Evolutionary conservation across 805 yeast genomes (phyloP), one percentile per base, ranked within the genome.

Genomic region (Komagataella pastoris): DNA sequence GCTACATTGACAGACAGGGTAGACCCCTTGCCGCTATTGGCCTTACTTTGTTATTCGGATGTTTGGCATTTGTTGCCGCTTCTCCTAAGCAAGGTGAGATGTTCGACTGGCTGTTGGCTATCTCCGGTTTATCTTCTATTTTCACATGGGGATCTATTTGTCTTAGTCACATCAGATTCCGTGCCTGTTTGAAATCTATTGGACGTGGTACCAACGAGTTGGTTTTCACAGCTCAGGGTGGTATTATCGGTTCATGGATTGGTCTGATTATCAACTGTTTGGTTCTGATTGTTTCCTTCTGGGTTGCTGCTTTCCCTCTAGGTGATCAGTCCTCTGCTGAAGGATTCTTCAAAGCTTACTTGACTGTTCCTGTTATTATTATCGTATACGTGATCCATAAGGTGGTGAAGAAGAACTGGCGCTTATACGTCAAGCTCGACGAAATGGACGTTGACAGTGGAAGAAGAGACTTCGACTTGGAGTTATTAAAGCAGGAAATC

Each of bases 291-390:
- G 51, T 68, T 10, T 62, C 52, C 7, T 50, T 57, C 46, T 64
- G 91, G 88, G 74, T 83, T 53, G 90, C 93, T 6, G 68, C 85
- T 46, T 86, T 73, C 74, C 95, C 95, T 51, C 61, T 80, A 48
- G 53, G 53, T 14, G 79, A 79, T 14, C 47, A 65, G 7, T 78
- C 84, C 50, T 71, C 68, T 62, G 85, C 87, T 7, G 59, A 66
- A 46, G 67, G 58, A 48, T 87, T 87, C 73, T 87, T 87, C 72
- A 69, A 75, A 61, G 69, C 78, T 23, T 86, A 81, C 65, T 69
- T 87, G 58, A 79, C 88, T 8, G 72, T 74, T 53, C 86, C 87
- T 17, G 76, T 85, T 49, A 70, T 83, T 46, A 52, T 86, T 44
- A 76, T 65, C 2, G 75, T 79, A 65, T 82, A 59, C 55, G 24